Conservation (phyloP, 139 green algal species). For the Dunaliella sp. region DNA sequence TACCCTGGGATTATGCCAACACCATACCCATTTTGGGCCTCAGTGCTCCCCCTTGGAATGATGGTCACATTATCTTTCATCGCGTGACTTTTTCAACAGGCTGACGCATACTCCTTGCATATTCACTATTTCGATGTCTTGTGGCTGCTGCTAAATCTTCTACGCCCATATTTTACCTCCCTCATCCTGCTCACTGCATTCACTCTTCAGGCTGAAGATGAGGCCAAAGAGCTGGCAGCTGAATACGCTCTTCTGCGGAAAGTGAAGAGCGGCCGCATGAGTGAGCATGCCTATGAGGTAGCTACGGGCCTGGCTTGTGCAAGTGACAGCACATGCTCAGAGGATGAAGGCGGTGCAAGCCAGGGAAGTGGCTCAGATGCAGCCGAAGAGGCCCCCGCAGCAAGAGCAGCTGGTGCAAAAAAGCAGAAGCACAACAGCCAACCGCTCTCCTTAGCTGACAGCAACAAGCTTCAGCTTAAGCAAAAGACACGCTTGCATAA, state of each 20-base stretch:
- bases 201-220: slow-evolving; percentile 42
- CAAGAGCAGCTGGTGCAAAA: neutral
- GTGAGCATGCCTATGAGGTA: slow-evolving; percentile 49
- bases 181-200: too few relatives aligned
- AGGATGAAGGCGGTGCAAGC: slow-evolving; percentile 21
- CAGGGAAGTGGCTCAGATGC: neutral
- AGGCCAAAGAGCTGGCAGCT: slow-evolving; percentile 66
- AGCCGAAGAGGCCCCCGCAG: neutral
- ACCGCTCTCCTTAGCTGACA: neutral
- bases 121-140: too few relatives aligned
- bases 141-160: too few relatives aligned
- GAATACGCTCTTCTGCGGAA: slow-evolving; percentile 82
- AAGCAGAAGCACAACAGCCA: neutral
- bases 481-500: neutral
- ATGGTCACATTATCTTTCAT: too few relatives aligned
- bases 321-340: slow-evolving; percentile 11
- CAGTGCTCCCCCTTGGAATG: too few relatives aligned
- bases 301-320: slow-evolving; percentile 35
- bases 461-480: neutral
- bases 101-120: too few relatives aligned
- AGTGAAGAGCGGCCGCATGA: slow-evolving; percentile 49
- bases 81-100: too few relatives aligned
- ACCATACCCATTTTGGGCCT: too few relatives aligned
- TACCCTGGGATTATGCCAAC: too few relatives aligned
- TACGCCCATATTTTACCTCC: too few relatives aligned